Conservation (phyloP, 164 flowering plant species). For the Protea cynaroides region DNA sequence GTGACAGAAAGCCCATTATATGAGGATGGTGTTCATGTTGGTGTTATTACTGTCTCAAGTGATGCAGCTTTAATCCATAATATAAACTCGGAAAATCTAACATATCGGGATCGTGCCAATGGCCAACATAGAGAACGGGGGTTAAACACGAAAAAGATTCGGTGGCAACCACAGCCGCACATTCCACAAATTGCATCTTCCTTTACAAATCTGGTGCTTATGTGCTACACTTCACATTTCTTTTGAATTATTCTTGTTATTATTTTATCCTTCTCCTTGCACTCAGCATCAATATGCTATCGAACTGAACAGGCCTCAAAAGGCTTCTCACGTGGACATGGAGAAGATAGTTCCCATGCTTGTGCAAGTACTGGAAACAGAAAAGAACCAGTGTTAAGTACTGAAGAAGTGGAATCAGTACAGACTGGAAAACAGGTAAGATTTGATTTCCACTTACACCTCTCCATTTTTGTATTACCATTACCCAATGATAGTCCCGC, state of each 20-base stretch:
- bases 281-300: background rate
- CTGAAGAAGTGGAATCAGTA: slow-evolving; percentile 18
- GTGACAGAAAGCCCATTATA: slow-evolving; percentile 67
- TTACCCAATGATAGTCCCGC: too few species aligned
- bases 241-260: too few species aligned
- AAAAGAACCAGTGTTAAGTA: slow-evolving; percentile 14
- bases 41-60: slow-evolving; percentile 71
- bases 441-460: background rate
- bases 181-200: slow-evolving; percentile 57
- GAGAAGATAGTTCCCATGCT: slow-evolving; percentile 22
- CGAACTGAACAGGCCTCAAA: slow-evolving; percentile 50
- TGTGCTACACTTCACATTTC: slow-evolving; percentile 12
- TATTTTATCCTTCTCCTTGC: slow-evolving; percentile 5
- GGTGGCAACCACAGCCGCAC: slow-evolving; percentile 50
- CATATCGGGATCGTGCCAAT: slow-evolving; percentile 25
- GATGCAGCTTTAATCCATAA: slow-evolving; percentile 59
- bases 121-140: slow-evolving; percentile 21
- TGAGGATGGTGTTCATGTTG: slow-evolving; percentile 66
- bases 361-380: slow-evolving; percentile 11
- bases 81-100: slow-evolving; percentile 21
- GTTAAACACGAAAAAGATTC: slow-evolving; percentile 45
- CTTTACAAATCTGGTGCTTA: slow-evolving; percentile 77
- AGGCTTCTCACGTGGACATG: slow-evolving; percentile 28
- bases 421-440: slow-evolving; percentile 30
- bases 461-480: too few species aligned